Evolutionary conservation across 2,329 filamentous ascomycete species (phyloP), one percentile per base, ranked within the genome.

Genomic region (Cladobotryum protrusum): DNA sequence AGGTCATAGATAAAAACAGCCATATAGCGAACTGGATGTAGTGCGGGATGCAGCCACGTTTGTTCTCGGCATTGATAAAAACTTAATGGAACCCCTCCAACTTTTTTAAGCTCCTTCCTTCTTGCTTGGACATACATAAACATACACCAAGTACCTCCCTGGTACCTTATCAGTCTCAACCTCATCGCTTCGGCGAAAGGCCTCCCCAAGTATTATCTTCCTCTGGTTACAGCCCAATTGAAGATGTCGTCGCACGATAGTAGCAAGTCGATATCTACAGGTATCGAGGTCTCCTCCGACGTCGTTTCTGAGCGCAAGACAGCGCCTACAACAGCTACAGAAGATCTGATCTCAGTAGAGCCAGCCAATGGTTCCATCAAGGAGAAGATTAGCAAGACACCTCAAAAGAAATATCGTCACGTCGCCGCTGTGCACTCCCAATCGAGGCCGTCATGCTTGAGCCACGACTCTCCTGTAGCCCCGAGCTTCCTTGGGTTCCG

Each of bases 401-500:
- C 56, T 15, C 52, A 57, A 52, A 79, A 72, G 61, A 93, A 91
- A 67, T 97, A 97, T 72, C 87, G 89, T 57, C 93, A 99, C 79
- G 83, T 95, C 55, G 88, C 87, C 52, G 91, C 91, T 32, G 83
- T 95, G 34, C 93, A 99, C 69, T 83, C 83, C 7, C 66, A 79
- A 58, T 70, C 78, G 35, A 81, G 82, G 52, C 82, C 86, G 7
- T 96, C 92, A 19, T 90, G 87, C 60, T 76, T 97, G 43, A 96
- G 89, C 69, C 86, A 91, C 61, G 93, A 97, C 65, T 81, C 89
- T 2, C 71, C 79, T 42, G 73, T 73, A 11, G 75, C 83, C 2
- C 89, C 91, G 18, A 96, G 89, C 66, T 97, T 96, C 64, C 72
- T 96, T 14, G 93, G 93, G 1, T 97, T 99, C 65, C 79, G 92